Evolutionary conservation across 495 filamentous ascomycete species (phyloP).

Genomic region (Hypoxylon perforatum): DNA sequence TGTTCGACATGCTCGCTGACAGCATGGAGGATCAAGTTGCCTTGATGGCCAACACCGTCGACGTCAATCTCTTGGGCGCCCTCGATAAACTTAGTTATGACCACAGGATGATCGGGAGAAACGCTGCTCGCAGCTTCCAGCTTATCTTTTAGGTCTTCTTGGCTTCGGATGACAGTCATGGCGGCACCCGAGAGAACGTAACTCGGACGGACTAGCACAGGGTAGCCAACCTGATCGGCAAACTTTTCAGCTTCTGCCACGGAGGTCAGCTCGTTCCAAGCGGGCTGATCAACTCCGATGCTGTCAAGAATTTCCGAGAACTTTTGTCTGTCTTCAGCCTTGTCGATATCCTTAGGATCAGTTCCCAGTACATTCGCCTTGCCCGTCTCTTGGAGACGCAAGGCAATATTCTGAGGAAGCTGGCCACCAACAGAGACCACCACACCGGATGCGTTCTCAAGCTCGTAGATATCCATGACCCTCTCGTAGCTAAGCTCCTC

Average conservation of each 20-base stretch:
- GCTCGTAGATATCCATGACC: constrained; percentile 98
- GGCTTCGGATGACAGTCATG: constrained; percentile 98
- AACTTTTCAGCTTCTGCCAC: constrained; percentile 87
- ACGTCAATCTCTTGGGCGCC: constrained; percentile 98
- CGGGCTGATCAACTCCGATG: constrained; percentile 93
- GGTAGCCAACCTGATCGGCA: constrained; percentile 89
- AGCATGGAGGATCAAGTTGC: constrained; percentile 89
- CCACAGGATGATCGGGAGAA: constrained; percentile 97
- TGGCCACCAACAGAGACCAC: constrained; percentile 97
- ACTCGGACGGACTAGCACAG: constrained; percentile 93
- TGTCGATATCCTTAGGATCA: constrained; percentile 92
- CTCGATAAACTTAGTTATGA: constrained; percentile 99
- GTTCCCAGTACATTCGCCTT: constrained; percentile 91
- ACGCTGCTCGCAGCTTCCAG: constrained; percentile 89
- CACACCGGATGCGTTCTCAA: constrained; percentile 87
- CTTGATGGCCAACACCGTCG: constrained; percentile 89
- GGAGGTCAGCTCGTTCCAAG: constrained; percentile 97
- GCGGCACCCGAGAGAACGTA: constrained; percentile 98
- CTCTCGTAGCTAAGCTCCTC: constrained; percentile 97
- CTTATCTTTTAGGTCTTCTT: constrained; percentile 90
- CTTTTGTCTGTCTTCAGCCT: constrained; percentile 96
- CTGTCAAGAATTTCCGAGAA: constrained; percentile 97
- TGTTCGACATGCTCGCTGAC: constrained; percentile 98
- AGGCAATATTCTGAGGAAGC: constrained; percentile 95
- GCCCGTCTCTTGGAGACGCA: constrained; percentile 91